Evolutionary conservation across 345 rosid species (phyloP), one percentile per base, ranked within the genome.

Genomic region (Citrus sp.): DNA sequence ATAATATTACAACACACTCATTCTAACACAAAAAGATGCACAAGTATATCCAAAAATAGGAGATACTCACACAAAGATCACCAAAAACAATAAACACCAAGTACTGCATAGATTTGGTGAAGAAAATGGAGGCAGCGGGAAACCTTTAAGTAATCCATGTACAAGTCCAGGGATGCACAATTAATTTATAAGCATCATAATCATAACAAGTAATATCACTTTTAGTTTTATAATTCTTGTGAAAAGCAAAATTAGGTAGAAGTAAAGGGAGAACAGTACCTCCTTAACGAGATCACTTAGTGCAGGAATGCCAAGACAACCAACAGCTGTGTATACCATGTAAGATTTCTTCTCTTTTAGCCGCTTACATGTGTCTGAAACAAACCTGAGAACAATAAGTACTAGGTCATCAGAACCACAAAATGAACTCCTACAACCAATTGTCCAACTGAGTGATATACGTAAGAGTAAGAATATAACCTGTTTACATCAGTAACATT

Each of bases 331-430:
- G 78, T 90, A 92, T 16, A 92, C 88, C 99, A 93, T 87, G 87
- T 96, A 96, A 4, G 99, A 91, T 85, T 96, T 96, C 89, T 80
- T 96, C 82, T 96, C 99, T 77, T 86, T 96, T 74, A 96, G 82
- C 68, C 89, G 87, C 81, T 90, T 88, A 82, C 99, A 96, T 5
- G 91, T 88, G 79, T 92, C 94, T 46, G 88, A 70, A 54, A 93
- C 98, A 86, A 95, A 93, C 89, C 95, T 95, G 89, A 78, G 77
- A 84, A 66, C n/a, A 30, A 24, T 73, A 77, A 75, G 37, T 66
- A 38, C 21, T 55, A 14, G n/a, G 13, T 24, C 40, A 61, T 35
- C 72, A 74, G 34, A 62, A 73, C 49, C 24, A 73, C 1, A 8
- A 13, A 21, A 40, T 38, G 38, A 78, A 60, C 58, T 27, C 58